These are phyloP conservation scores for Haemoproteus tartakovskyi DNA, from an alignment of 169 alveolate genomes.

Conservation along the genomic window DNA sequence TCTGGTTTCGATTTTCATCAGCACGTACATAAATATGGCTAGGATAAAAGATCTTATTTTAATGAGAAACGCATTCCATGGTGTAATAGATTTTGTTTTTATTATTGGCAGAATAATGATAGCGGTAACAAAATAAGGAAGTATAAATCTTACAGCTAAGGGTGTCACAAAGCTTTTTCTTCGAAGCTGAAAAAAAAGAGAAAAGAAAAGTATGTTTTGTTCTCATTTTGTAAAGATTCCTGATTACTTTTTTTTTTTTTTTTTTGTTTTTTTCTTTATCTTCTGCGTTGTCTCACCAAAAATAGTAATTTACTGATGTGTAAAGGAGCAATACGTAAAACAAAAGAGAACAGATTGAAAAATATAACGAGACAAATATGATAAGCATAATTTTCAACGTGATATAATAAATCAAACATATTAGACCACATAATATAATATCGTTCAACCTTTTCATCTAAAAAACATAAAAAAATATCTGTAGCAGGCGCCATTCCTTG, in stretches of 20 bases:
- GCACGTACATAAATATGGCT: constrained; percentile 38
- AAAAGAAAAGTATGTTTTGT: too few relatives aligned
- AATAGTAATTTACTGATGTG: constrained; percentile 13
- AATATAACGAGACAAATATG: constrained; percentile 15
- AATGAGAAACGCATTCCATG: constrained; percentile 8
- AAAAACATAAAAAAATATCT: constrained; percentile 12
- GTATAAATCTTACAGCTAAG: constrained; percentile 12
- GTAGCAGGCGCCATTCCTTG: constrained; percentile 22
- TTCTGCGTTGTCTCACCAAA: not conserved
- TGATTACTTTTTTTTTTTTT: too few relatives aligned
- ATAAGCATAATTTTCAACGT: constrained; percentile 30
- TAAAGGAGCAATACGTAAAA: constrained; percentile 33
- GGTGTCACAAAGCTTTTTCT: constrained; percentile 4
- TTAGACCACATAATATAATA: constrained; percentile 57
- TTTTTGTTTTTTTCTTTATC: not conserved
- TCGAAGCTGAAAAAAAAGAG: constrained; percentile 5
- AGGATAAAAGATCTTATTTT: constrained; percentile 18
- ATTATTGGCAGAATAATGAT: constrained; percentile 13
- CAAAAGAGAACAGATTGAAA: constrained; percentile 8
- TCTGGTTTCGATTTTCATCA: too few relatives aligned
- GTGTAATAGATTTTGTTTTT: constrained; percentile 29
- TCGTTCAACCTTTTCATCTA: constrained; percentile 47
- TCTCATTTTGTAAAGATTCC: too few relatives aligned
- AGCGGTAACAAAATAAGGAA: constrained; percentile 1
- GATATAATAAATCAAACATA: constrained; percentile 26